A percentile compares a stretch with the other conserved stretches of the same genome.
phyloP scores from a whole-genome alignment of 768 basidiomycete genomes.

The Dentipellis sp. region DNA sequence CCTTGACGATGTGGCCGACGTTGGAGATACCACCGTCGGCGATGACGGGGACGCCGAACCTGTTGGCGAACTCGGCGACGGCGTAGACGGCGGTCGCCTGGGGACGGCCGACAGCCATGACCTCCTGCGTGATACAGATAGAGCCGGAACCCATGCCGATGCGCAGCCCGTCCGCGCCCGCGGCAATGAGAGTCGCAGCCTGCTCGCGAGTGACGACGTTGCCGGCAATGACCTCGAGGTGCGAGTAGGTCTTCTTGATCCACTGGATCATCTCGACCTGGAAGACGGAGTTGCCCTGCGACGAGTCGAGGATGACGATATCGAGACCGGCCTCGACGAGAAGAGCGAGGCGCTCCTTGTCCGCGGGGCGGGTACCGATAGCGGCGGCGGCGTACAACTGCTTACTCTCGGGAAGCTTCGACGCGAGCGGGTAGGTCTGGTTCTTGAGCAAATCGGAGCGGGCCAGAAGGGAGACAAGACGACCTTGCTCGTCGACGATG shows the following conservation, averaged over 20 bases:
- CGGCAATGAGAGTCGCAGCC: constrained; percentile 86
- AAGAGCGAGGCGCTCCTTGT: constrained; percentile 74
- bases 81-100: constrained; percentile 98
- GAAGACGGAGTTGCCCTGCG: constrained; percentile 91
- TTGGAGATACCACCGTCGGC: constrained; percentile 95
- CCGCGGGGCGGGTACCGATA: constrained; percentile 84
- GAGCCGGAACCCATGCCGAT: constrained; percentile 98
- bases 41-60: constrained; percentile 93
- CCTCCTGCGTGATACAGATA: constrained; percentile 99
- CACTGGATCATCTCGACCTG: constrained; percentile 92
- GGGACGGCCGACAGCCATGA: constrained; percentile 97
- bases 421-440: constrained; percentile 91
- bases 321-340: constrained; percentile 94
- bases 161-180: constrained; percentile 92
- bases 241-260: constrained; percentile 82
- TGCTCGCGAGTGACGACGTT: constrained; percentile 98
- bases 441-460: constrained; percentile 97
- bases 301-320: constrained; percentile 90
- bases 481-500: constrained; percentile 56
- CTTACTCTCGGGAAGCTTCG: constrained; percentile 84
- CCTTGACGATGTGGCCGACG: constrained; percentile 97
- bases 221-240: constrained; percentile 89
- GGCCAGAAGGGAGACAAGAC: constrained; percentile 78
- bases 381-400: constrained; percentile 96
- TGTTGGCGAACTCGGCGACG: constrained; percentile 86